Conservation (phyloP, 371 early-diverging fungal species). For the Rhizopus arrhizus region DNA sequence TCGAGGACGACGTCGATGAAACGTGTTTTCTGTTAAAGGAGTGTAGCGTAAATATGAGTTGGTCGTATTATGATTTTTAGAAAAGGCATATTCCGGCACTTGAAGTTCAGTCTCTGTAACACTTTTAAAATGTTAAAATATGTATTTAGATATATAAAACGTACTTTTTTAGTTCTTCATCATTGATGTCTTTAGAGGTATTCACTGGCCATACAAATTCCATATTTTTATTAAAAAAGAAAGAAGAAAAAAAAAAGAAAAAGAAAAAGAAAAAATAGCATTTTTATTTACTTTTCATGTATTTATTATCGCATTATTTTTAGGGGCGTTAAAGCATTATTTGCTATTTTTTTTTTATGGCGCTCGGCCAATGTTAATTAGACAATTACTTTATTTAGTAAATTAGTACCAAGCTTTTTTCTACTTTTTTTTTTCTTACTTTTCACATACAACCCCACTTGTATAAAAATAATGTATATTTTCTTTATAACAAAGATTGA, state of each 20-base stretch:
- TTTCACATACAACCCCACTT: too few relatives aligned
- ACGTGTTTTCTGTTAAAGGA: constrained; percentile 3
- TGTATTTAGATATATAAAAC: background rate
- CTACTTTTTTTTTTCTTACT: too few relatives aligned
- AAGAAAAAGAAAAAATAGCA: constrained; percentile 11
- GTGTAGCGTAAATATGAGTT: constrained; percentile 11
- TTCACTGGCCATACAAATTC: constrained; percentile 30
- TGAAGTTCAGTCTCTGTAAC: too few relatives aligned
- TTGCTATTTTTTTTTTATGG: too few relatives aligned
- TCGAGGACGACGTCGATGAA: constrained; percentile 39
- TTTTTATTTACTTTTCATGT: background rate
- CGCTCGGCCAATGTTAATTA: too few relatives aligned
- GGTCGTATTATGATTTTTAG: background rate
- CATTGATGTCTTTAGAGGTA: constrained; percentile 9
- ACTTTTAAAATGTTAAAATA: too few relatives aligned
- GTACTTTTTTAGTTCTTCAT: background rate
- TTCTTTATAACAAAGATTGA: too few relatives aligned
- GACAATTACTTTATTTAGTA: too few relatives aligned
- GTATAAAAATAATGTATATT: too few relatives aligned
- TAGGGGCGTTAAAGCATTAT: background rate
- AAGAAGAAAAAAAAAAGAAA: constrained; percentile 8
- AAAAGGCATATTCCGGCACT: background rate
- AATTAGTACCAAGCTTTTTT: too few relatives aligned
- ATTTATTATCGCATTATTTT: background rate
- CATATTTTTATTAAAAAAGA: constrained; percentile 11